Percentiles rank a stretch among this genome's conserved stretches.
phyloP scores from a whole-genome alignment of 495 filamentous ascomycete genomes.

The Neurospora sp. region DNA sequence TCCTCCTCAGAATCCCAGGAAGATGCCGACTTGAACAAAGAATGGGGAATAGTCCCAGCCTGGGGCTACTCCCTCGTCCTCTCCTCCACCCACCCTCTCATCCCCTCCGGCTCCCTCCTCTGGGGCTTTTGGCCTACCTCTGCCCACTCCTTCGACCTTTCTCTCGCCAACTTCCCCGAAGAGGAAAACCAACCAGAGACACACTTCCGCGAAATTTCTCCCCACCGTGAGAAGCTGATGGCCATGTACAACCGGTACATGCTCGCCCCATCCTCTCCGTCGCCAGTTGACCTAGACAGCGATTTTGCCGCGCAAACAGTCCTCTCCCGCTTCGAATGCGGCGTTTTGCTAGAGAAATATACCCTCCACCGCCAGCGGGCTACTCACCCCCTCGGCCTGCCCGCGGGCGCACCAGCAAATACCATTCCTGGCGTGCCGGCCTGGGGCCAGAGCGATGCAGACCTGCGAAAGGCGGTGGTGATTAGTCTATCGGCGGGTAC shows the following conservation, averaged over 20 bases:
- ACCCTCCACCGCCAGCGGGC: background rate
- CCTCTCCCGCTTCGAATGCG: background rate
- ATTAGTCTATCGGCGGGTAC: background rate
- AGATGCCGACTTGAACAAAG: slow-evolving; percentile 11
- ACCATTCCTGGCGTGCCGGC: background rate
- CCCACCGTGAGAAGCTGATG: background rate
- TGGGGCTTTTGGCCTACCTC: slow-evolving; percentile 5
- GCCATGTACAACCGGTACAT: slow-evolving; percentile 5
- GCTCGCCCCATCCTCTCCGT: too few relatives aligned
- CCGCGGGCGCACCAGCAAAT: background rate
- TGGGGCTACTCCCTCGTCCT: slow-evolving; percentile 35
- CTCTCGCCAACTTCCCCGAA: background rate
- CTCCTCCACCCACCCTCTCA: slow-evolving; percentile 16
- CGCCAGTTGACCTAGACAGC: background rate
- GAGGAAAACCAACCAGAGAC: background rate
- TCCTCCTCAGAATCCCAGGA: background rate
- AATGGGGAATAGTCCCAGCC: slow-evolving; percentile 37
- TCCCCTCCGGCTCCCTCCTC: background rate
- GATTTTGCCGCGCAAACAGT: background rate
- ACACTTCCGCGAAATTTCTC: background rate
- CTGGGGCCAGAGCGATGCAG: background rate
- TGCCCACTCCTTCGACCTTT: background rate
- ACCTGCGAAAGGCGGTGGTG: background rate
- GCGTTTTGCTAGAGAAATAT: background rate
- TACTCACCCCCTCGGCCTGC: background rate